Evolutionary conservation across 768 basidiomycete species (phyloP).

Genomic region (Boletus subparvulus): DNA sequence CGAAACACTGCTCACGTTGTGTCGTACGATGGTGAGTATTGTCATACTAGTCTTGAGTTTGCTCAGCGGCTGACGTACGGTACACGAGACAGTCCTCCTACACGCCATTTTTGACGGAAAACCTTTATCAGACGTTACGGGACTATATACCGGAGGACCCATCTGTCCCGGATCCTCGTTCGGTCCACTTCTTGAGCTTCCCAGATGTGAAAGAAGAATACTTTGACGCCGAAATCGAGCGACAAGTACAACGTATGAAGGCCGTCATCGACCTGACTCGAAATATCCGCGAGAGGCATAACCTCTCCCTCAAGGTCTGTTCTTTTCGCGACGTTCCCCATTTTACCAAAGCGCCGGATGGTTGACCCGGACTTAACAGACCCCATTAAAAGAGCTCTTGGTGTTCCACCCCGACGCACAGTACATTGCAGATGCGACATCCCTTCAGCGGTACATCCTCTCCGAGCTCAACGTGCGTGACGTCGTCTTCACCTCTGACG

Average conservation of each 20-base stretch:
- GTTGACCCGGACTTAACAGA: conserved; percentile 44
- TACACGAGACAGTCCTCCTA: conserved; percentile 75
- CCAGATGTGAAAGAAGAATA: conserved; percentile 93
- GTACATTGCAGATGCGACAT: conserved; percentile 83
- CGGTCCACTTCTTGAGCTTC: conserved; percentile 94
- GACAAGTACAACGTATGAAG: conserved; percentile 94
- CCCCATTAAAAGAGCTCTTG: conserved; percentile 86
- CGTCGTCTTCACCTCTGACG: conserved; percentile 86
- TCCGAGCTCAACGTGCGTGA: conserved; percentile 96
- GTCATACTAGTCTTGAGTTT: background rate
- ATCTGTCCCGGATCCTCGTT: conserved; percentile 74
- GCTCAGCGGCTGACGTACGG: background rate
- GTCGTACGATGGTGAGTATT: conserved; percentile 83
- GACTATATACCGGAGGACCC: conserved; percentile 81
- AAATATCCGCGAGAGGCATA: conserved; percentile 83
- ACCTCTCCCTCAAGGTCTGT: conserved; percentile 82
- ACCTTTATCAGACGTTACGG: conserved; percentile 87
- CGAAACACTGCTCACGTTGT: conserved; percentile 91
- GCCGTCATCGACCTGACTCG: conserved; percentile 90
- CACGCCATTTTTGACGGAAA: conserved; percentile 97
- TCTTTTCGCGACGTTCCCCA: background rate
- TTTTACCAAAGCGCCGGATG: background rate
- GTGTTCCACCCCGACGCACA: conserved; percentile 87
- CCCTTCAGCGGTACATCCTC: conserved; percentile 83
- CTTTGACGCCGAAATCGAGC: conserved; percentile 90